Conservation (phyloP, 208 protist genomes). For the Leishmania tropica region DNA sequence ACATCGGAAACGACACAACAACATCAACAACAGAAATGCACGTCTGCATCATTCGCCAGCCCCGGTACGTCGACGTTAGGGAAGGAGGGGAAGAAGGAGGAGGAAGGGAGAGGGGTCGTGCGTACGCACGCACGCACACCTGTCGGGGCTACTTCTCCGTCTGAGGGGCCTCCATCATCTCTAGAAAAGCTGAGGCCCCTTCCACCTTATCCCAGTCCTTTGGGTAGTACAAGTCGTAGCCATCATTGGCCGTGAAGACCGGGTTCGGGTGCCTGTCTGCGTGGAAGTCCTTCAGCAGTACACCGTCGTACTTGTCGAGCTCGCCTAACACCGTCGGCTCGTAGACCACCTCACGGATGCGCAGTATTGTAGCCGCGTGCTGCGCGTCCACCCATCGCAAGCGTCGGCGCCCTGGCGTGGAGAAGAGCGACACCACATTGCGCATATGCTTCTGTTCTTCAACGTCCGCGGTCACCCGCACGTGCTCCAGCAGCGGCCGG, state of each 20-base stretch:
- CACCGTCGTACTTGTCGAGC: conserved; percentile 87
- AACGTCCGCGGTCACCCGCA: conserved; percentile 75
- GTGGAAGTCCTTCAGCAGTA: conserved; percentile 44
- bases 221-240: conserved; percentile 71
- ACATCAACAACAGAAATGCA: no score
- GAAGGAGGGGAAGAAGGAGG: no score
- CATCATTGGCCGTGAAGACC: conserved; percentile 60
- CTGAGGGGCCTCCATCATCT: conserved; percentile 40
- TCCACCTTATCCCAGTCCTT: conserved; percentile 69
- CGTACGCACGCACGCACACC: not conserved
- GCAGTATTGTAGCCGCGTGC: conserved; percentile 83
- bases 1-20: not conserved
- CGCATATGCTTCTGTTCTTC: conserved; percentile 92
- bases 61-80: no score
- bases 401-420: conserved; percentile 60
- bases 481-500: conserved; percentile 73
- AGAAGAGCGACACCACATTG: conserved; percentile 84
- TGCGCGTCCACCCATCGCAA: conserved; percentile 78
- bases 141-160: not conserved
- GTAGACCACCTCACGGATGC: conserved; percentile 79
- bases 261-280: conserved; percentile 60
- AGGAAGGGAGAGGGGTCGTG: no score
- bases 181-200: conserved; percentile 60
- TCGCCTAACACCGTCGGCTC: conserved; percentile 70
- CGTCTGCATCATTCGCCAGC: no score